phyloP scores from a whole-genome alignment of 1,284 basidiomycete genomes.

The Pseudozyma thailandica region DNA sequence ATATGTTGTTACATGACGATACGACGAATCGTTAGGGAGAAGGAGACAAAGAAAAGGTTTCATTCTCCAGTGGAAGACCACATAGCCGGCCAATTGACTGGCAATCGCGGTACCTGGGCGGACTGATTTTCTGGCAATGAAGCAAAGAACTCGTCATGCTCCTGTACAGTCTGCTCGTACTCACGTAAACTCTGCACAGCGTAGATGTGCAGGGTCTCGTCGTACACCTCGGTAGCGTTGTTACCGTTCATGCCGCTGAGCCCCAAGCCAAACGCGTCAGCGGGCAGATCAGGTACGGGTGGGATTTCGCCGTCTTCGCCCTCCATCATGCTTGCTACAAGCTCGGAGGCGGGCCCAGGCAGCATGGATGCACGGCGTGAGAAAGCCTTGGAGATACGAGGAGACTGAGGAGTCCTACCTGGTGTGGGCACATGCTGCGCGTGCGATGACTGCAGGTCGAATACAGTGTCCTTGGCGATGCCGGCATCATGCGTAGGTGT shows the following conservation, averaged over 20 bases:
- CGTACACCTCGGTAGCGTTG: conserved; percentile 41
- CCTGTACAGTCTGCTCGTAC: conserved; percentile 63
- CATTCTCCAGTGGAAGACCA: conserved; percentile 49
- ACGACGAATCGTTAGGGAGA: background rate
- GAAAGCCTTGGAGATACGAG: conserved; percentile 56
- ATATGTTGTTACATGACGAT: background rate
- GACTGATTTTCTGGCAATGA: conserved; percentile 45
- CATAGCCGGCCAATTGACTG: conserved; percentile 57
- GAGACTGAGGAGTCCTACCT: conserved; percentile 36
- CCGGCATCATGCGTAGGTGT: conserved; percentile 28
- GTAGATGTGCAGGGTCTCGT: conserved; percentile 57
- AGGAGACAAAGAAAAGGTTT: too few relatives aligned
- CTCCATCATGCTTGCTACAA: conserved; percentile 40
- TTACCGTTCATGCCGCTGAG: conserved; percentile 21
- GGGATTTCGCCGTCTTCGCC: conserved; percentile 33
- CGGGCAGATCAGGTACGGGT: conserved; percentile 46
- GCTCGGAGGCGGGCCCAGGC: conserved; percentile 56
- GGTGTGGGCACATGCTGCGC: conserved; percentile 36
- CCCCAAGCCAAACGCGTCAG: conserved; percentile 25
- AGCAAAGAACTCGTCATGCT: conserved; percentile 61
- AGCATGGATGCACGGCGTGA: conserved; percentile 57
- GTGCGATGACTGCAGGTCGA: conserved; percentile 59
- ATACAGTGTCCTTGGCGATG: conserved; percentile 56
- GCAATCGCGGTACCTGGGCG: conserved; percentile 55
- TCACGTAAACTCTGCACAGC: conserved; percentile 61